Base-by-base conservation (phyloP, 805 yeast genomes). In the Metschnikowia kunwiensis region DNA sequence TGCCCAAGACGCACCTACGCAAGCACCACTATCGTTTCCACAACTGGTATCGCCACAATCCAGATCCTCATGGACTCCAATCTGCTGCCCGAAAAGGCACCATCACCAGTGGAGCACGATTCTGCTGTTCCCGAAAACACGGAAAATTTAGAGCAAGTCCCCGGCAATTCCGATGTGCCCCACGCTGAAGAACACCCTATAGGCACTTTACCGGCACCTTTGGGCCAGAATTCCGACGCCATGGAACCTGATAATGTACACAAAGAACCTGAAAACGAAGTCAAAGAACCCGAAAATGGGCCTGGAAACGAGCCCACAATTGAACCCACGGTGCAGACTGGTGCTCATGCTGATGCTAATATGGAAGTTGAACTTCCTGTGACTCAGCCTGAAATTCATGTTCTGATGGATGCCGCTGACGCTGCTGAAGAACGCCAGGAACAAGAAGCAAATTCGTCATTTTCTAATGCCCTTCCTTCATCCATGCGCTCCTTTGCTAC, bases 401-500 rank as follows among this genome's bases (percentile, higher is more conserved):
- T 7, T 5, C 30, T 17, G 12, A 17, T 11, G 8, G 19, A 11
- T 20, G 24, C 16, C 3, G 24, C 27, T 9, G 21, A 22, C 12
- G 30, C 16, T 13, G 32, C 14, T 5, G 44, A 34, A 8, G 40
- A 42, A 10, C 31, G 8, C 7, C 38, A 37, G 11, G 38, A 34
- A 10, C 27, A 20, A n/a, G 49, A 44, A 24, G 47, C 49, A 8
- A 45, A 45, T 5, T 38, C 44, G 3, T 27, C 32, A n/a, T 34
- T 38, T 24, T 30, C 38, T 8, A 32, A 38, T 26, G 17, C 42
- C 7, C 38, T 29, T 5, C 40, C 27, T n/a, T 27, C 43, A 2
- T 33, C 48, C 3, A 35, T 28, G 17, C 46, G 34, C 16, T 42
- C 34, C n/a, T 44, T 61, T 38, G 57, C 68, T 16, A 67, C 73